Conservation (phyloP, 1,139 yeast genomes). For the Arxiozyma slooffiae region DNA sequence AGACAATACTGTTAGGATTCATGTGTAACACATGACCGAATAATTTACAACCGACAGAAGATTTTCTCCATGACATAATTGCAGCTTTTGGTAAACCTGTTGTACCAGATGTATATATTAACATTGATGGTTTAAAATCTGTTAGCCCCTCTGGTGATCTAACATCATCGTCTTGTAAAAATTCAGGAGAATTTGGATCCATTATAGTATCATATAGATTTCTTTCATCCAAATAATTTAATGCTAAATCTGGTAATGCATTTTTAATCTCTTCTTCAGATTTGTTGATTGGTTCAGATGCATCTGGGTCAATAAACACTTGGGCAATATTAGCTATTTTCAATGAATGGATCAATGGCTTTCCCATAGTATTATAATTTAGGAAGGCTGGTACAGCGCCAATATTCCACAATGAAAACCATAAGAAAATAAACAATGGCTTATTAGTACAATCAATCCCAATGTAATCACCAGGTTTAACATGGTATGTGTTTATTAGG, state of each 20-base stretch:
- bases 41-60: slow-evolving; percentile 53
- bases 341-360: slow-evolving; percentile 72
- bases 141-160: slow-evolving; percentile 45
- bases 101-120: slow-evolving; percentile 89
- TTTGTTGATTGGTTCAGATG: slow-evolving; percentile 45
- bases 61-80: slow-evolving; percentile 84
- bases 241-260: slow-evolving; percentile 33
- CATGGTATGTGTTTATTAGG: slow-evolving; percentile 52
- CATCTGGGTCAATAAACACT: slow-evolving; percentile 68
- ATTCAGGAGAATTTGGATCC: slow-evolving; percentile 41
- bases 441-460: slow-evolving; percentile 75
- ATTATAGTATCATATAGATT: slow-evolving; percentile 36
- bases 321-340: slow-evolving; percentile 55
- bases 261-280: slow-evolving; percentile 41
- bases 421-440: slow-evolving; percentile 66
- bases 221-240: slow-evolving; percentile 49
- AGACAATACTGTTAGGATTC: slow-evolving; percentile 46
- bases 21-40: slow-evolving; percentile 66
- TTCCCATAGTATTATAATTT: slow-evolving; percentile 68
- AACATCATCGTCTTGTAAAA: slow-evolving; percentile 45
- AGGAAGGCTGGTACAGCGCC: slow-evolving; percentile 86
- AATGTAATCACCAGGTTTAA: slow-evolving; percentile 58
- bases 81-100: slow-evolving; percentile 95
- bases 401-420: slow-evolving; percentile 85
- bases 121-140: slow-evolving; percentile 56